Conservation (phyloP, 495 filamentous ascomycete species). For the Tetracladium setigerum region DNA sequence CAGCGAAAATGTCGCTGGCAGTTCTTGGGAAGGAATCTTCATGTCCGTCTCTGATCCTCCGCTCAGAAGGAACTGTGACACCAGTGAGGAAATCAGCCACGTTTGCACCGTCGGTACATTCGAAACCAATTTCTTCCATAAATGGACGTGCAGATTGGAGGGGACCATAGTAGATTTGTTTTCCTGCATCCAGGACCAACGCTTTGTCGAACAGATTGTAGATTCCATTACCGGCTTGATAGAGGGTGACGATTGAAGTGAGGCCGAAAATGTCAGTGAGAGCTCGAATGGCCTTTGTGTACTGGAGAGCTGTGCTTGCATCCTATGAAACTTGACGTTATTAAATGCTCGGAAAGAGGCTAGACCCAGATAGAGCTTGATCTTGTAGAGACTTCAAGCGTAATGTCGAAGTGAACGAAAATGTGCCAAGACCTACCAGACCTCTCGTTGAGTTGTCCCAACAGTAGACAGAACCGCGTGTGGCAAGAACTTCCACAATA, state of each 20-base stretch:
- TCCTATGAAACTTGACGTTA: too few species aligned
- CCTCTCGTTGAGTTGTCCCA: slow-evolving; percentile 87
- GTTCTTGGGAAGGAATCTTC: slow-evolving; percentile 61
- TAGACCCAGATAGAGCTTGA: too few species aligned
- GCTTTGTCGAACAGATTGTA: slow-evolving; percentile 62
- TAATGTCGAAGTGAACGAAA: too few species aligned
- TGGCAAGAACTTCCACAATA: slow-evolving; percentile 64
- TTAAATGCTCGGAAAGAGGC: too few species aligned
- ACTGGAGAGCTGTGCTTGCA: too few species aligned
- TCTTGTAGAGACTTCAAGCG: too few species aligned
- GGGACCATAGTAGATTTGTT: slow-evolving; percentile 58
- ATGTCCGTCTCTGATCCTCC: slow-evolving; percentile 56
- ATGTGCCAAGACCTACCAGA: too few species aligned
- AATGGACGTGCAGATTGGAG: slow-evolving; percentile 57
- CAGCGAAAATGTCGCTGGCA: slow-evolving; percentile 53
- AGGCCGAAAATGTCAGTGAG: slow-evolving; percentile 40
- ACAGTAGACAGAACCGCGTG: slow-evolving; percentile 56
- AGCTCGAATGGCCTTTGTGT: slow-evolving; percentile 38
- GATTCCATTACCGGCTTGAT: slow-evolving; percentile 63
- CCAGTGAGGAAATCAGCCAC: slow-evolving; percentile 61
- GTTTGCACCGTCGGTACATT: slow-evolving; percentile 56
- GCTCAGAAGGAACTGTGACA: slow-evolving; percentile 55
- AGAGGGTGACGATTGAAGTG: slow-evolving; percentile 46
- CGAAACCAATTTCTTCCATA: slow-evolving; percentile 62
- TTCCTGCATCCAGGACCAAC: slow-evolving; percentile 58